Evolutionary conservation across 148 eudicot genomes (phyloP), one percentile per base, ranked within the genome.

Genomic region (Silene uniflora): DNA sequence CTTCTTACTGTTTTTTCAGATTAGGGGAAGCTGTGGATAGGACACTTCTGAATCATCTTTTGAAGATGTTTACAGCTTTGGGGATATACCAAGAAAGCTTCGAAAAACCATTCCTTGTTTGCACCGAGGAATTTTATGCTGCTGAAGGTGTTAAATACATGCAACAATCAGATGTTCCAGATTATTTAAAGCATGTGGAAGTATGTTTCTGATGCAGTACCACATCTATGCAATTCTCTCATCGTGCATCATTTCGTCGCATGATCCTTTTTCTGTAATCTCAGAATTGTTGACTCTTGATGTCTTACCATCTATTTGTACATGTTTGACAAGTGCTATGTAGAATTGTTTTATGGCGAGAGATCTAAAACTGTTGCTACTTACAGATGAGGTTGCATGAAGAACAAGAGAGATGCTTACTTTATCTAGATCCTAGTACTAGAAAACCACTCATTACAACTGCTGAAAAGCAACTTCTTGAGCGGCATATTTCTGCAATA

Each of bases 111-210:
- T 94, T 94, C 85, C 91, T 94, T 75, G 91, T 85, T 73, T 72
- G 84, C 78, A 94, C 98, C 7, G 88, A 92, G 67, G 97, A 94
- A 73, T 91, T 94, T 83, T 94, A 94, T 89, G 97, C 93, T 81
- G 83, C 97, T 73, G 98, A 94, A 87, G 97, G 96, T 82, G 93
- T 85, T 52, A 91, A 91, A 80, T 91, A 83, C 82, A 91, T 94
- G 97, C 98, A 94, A 75, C 95, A 90, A 79, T 88, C 95, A 54
- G 98, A 94, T 86, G 93, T 91, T 83, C 98, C 96, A 44, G 98
- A 94, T 75, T 94, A 94, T 79, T 80, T 94, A 83, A 91, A 91
- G 82, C 98, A 94, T 80, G 96, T 91, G 18, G 98, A 94, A 89
- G 98, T 94, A 77, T 25, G 86, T 54, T 77, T 67, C 39, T 77